phyloP scores from a whole-genome alignment of 2,329 filamentous ascomycete genomes.

The Emericellopsis atlantica region DNA sequence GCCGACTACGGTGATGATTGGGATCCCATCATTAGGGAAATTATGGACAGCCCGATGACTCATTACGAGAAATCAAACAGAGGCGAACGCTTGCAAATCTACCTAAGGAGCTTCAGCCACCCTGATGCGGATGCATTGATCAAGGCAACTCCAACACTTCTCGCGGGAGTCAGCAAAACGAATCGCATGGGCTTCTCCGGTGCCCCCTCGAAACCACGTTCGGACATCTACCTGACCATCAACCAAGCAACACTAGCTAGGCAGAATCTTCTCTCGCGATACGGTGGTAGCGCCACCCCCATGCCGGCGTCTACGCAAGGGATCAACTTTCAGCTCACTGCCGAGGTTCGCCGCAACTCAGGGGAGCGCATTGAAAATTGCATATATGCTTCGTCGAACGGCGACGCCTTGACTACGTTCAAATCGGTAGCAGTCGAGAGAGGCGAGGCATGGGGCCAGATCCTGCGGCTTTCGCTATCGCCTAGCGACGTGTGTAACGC shows the following conservation, averaged over 20 bases:
- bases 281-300: constrained; percentile 61
- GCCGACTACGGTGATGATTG: constrained; percentile 52
- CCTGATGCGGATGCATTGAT: constrained; percentile 71
- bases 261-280: constrained; percentile 58
- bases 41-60: constrained; percentile 63
- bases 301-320: constrained; percentile 50
- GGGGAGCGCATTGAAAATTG: constrained; percentile 80
- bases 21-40: constrained; percentile 58
- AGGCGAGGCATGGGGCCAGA: constrained; percentile 79
- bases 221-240: constrained; percentile 89
- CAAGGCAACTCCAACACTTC: constrained; percentile 73
- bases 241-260: constrained; percentile 66
- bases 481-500: constrained; percentile 69
- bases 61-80: constrained; percentile 60
- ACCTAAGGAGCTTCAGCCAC: constrained; percentile 65
- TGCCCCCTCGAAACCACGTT: constrained; percentile 75
- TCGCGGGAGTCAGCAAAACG: constrained; percentile 71
- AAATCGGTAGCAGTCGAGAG: constrained; percentile 70
- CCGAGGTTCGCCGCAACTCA: constrained; percentile 70
- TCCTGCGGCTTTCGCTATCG: constrained; percentile 66
- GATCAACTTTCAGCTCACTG: constrained; percentile 70
- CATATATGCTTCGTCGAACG: constrained; percentile 78
- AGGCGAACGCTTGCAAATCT: constrained; percentile 67
- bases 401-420: constrained; percentile 69
- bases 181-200: constrained; percentile 89